A percentile compares a stretch with the other conserved stretches of the same genome.
These are phyloP conservation scores for Rosa multiflora DNA, from an alignment of 306 rosid genomes.

Conservation along the genomic window DNA sequence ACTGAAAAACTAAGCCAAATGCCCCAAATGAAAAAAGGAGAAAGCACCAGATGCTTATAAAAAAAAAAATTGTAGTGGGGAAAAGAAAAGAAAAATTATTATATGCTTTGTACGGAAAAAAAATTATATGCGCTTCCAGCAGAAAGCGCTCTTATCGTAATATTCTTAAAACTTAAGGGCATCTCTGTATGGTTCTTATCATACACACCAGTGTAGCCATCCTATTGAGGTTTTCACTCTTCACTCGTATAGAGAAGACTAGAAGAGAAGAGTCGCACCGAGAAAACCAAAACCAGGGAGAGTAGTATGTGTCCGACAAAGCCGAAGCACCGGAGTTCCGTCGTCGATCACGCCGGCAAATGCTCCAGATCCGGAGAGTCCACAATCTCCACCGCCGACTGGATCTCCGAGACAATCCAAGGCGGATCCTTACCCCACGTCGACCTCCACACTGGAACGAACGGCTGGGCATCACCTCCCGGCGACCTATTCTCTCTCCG, in stretches of 20 bases:
- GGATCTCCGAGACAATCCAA: constrained; percentile 57
- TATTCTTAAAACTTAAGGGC: constrained; percentile 9
- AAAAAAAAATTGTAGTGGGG: too few relatives aligned
- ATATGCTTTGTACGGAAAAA: too few relatives aligned
- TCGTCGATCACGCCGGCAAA: constrained; percentile 19
- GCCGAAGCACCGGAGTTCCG: constrained; percentile 42
- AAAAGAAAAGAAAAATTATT: too few relatives aligned
- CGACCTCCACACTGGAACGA: constrained; percentile 62
- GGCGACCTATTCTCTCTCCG: constrained; percentile 78
- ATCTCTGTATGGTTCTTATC: neutral
- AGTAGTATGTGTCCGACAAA: constrained; percentile 48
- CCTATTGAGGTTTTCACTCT: neutral
- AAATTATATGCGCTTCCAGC: neutral
- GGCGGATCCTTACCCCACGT: constrained; percentile 75
- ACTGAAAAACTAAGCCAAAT: too few relatives aligned
- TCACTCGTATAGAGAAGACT: neutral
- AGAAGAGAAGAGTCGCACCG: neutral
- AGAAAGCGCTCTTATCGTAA: neutral
- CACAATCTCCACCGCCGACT: constrained; percentile 26
- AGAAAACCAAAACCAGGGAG: neutral
- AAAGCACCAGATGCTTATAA: too few relatives aligned
- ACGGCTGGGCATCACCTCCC: constrained; percentile 97
- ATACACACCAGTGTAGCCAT: neutral
- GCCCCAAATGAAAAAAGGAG: too few relatives aligned
- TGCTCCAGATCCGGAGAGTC: constrained; percentile 38